These are phyloP conservation scores for Ascochyta rabiei DNA, from an alignment of 2,329 filamentous ascomycete species.

Conservation along the genomic window DNA sequence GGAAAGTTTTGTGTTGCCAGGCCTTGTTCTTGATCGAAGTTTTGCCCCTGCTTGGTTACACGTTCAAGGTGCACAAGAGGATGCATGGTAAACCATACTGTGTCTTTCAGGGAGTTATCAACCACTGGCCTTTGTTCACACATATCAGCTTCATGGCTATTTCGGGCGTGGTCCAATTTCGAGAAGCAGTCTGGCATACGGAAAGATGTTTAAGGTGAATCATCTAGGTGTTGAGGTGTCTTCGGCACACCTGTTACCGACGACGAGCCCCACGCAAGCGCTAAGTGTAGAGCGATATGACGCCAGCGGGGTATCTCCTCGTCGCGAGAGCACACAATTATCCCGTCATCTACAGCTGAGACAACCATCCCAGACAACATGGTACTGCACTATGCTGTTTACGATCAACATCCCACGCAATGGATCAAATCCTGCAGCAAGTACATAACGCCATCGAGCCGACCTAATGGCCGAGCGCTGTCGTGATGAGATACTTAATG, in stretches of 20 bases:
- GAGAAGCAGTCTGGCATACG: no score
- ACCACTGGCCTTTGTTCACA: no score
- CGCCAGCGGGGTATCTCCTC: slow-evolving; percentile 29
- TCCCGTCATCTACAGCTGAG: slow-evolving; percentile 27
- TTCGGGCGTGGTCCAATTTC: no score
- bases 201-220: no score
- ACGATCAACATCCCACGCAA: slow-evolving; percentile 18
- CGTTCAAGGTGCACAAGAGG: no score
- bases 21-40: no score
- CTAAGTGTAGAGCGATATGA: slow-evolving; percentile 15
- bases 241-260: slow-evolving; percentile 28
- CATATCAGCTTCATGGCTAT: no score
- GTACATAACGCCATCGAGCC: slow-evolving; percentile 17
- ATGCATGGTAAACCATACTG: no score
- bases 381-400: slow-evolving; percentile 22
- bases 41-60: no score
- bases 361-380: slow-evolving; percentile 19
- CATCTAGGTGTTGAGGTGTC: background rate
- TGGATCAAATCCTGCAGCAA: slow-evolving; percentile 22
- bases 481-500: slow-evolving; percentile 23
- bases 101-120: no score
- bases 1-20: no score
- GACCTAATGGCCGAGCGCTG: slow-evolving; percentile 13
- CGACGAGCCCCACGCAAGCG: slow-evolving; percentile 18
- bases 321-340: slow-evolving; percentile 32